Evolutionary conservation across 768 basidiomycete species (phyloP).

Genomic region (Mycena latifolia): DNA sequence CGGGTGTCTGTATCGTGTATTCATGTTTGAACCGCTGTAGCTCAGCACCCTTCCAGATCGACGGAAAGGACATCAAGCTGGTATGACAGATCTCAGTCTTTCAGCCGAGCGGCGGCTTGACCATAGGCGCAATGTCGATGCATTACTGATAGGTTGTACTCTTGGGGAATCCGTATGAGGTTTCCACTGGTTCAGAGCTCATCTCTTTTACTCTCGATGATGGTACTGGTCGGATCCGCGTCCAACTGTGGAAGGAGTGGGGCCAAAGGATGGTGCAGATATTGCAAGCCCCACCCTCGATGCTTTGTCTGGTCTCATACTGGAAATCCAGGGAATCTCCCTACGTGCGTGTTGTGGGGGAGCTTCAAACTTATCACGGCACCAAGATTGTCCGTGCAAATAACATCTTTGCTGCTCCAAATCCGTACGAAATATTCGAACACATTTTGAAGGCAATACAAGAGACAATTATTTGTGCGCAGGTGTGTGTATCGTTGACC

Average conservation of each 20-base stretch:
- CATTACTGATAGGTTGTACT: slow-evolving; percentile 5
- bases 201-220: slow-evolving; percentile 6
- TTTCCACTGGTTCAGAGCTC: not conserved
- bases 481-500: slow-evolving; percentile 27
- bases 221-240: slow-evolving; percentile 5
- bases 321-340: not conserved
- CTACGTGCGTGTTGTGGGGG: slow-evolving; percentile 40
- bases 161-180: slow-evolving; percentile 5
- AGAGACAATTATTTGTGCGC: slow-evolving; percentile 35
- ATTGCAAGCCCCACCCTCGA: not conserved
- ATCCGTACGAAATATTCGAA: slow-evolving; percentile 45
- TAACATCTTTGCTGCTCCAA: slow-evolving; percentile 31
- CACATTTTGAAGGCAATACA: slow-evolving; percentile 43
- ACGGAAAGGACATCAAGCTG: slow-evolving; percentile 3
- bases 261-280: not conserved
- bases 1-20: not conserved
- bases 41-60: slow-evolving; percentile 9
- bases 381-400: slow-evolving; percentile 38
- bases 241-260: slow-evolving; percentile 6
- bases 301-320: not conserved
- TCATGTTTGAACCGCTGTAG: not conserved
- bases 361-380: slow-evolving; percentile 37
- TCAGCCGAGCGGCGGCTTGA: not conserved
- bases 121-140: no score
- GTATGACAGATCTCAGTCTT: not conserved